These are phyloP conservation scores for Hygrophorus pudorinus DNA, from an alignment of 768 basidiomycete species.

Conservation along the genomic window DNA sequence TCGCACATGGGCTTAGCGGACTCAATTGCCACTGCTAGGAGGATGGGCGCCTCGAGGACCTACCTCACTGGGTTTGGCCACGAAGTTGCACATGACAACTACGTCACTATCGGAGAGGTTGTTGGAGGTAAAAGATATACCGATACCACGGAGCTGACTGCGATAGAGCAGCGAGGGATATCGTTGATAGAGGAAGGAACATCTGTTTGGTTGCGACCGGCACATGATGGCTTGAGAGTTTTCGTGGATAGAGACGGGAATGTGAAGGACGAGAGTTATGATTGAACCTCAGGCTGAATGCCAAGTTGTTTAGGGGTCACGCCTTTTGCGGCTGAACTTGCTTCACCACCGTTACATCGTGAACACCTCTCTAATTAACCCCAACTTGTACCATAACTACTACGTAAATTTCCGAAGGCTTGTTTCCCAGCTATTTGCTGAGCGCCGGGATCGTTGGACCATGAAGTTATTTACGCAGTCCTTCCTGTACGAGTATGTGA, in stretches of 20 bases:
- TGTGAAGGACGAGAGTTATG: slow-evolving; percentile 47
- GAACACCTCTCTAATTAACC: no score
- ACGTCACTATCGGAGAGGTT: slow-evolving; percentile 49
- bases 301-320: no score
- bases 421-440: neutral
- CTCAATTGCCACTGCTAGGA: slow-evolving; percentile 44
- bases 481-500: slow-evolving; percentile 43
- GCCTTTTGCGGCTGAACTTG: no score
- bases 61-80: slow-evolving; percentile 74
- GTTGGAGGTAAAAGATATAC: slow-evolving; percentile 24
- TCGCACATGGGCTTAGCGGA: slow-evolving; percentile 74
- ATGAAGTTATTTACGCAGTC: slow-evolving; percentile 53
- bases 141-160: slow-evolving; percentile 19
- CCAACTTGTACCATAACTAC: no score
- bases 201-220: slow-evolving; percentile 55
- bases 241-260: slow-evolving; percentile 29
- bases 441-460: slow-evolving; percentile 20
- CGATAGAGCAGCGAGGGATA: slow-evolving; percentile 32
- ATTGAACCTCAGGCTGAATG: no score
- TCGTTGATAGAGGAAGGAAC: slow-evolving; percentile 37
- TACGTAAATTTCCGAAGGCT: neutral
- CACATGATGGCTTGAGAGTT: slow-evolving; percentile 64
- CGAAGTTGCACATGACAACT: slow-evolving; percentile 72
- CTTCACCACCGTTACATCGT: no score
- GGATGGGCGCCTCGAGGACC: slow-evolving; percentile 48